phyloP scores from a whole-genome alignment of 2,329 filamentous ascomycete genomes.

The Cercospora sp. region DNA sequence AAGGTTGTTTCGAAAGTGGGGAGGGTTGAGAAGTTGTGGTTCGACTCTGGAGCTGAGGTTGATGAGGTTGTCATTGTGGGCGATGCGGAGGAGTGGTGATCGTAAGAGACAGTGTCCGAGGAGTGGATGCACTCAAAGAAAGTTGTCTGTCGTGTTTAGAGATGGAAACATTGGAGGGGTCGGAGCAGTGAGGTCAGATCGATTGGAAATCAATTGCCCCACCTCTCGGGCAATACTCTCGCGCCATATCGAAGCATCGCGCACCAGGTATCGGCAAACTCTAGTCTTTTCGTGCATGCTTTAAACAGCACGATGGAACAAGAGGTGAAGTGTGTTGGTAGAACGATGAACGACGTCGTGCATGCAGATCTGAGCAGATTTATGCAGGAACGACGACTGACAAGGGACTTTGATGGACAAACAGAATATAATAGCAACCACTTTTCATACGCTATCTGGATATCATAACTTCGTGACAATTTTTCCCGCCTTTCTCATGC shows the following conservation, averaged over 20 bases:
- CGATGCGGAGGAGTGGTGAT: not conserved
- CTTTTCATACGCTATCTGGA: slow-evolving; percentile 5
- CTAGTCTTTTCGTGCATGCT: not conserved
- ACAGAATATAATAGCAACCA: not conserved
- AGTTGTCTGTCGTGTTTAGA: slow-evolving; percentile 8
- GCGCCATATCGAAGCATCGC: not conserved
- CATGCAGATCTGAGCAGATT: slow-evolving; percentile 14
- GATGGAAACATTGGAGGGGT: slow-evolving; percentile 6
- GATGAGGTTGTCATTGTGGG: slow-evolving; percentile 3
- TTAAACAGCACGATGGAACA: no score
- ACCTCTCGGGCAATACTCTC: not conserved
- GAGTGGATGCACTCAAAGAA: not conserved
- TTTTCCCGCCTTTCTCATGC: not conserved
- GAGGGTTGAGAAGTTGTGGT: slow-evolving; percentile 23
- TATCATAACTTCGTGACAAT: slow-evolving; percentile 14
- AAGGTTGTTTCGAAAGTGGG: slow-evolving; percentile 73
- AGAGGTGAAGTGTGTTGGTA: not conserved
- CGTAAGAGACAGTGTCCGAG: not conserved
- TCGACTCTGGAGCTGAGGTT: not conserved
- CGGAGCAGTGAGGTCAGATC: not conserved
- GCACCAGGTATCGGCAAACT: not conserved
- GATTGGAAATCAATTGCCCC: slow-evolving; percentile 14
- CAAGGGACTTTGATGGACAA: slow-evolving; percentile 8
- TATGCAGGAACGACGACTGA: slow-evolving; percentile 14
- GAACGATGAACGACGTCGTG: not conserved